phyloP scores from a whole-genome alignment of 2,329 filamentous ascomycete species.

The Thelonectria rubi region DNA sequence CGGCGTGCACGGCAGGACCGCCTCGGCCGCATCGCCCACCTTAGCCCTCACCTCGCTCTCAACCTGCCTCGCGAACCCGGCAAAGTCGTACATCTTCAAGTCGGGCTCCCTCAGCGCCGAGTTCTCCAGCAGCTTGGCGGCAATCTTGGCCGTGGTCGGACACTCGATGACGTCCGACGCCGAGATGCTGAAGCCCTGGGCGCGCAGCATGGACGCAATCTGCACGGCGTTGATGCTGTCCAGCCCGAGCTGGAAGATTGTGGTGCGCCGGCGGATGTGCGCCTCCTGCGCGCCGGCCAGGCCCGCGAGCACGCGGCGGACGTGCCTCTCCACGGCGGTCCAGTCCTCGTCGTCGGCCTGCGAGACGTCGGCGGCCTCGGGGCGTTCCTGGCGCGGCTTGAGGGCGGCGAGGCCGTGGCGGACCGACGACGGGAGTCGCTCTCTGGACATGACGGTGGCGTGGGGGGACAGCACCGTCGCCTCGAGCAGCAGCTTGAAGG shows the following conservation, averaged over 20 bases:
- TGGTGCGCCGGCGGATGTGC: conserved; percentile 67
- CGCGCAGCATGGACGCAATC: conserved; percentile 73
- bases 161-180: conserved; percentile 79
- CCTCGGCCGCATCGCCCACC: conserved; percentile 54
- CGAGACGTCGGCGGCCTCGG: conserved; percentile 14
- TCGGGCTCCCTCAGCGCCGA: conserved; percentile 7
- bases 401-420: conserved; percentile 34
- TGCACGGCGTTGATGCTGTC: conserved; percentile 91
- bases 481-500: conserved; percentile 45
- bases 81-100: conserved; percentile 50
- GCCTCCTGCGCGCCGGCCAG: conserved; percentile 63
- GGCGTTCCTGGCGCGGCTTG: conserved; percentile 31
- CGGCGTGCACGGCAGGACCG: conserved; percentile 79
- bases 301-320: conserved; percentile 65
- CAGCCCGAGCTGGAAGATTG: conserved; percentile 87
- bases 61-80: conserved; percentile 49
- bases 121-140: conserved; percentile 39
- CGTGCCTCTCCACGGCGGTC: conserved; percentile 58
- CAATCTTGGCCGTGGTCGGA: conserved; percentile 56
- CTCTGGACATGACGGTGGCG: conserved; percentile 30
- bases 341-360: conserved; percentile 50
- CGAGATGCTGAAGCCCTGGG: conserved; percentile 64
- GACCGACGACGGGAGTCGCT: conserved; percentile 36
- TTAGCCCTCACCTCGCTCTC: conserved; percentile 40
- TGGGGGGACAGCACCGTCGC: conserved; percentile 42